phyloP scores from a whole-genome alignment of 2,329 filamentous ascomycete species.

The Mycosphaerella sp. region DNA sequence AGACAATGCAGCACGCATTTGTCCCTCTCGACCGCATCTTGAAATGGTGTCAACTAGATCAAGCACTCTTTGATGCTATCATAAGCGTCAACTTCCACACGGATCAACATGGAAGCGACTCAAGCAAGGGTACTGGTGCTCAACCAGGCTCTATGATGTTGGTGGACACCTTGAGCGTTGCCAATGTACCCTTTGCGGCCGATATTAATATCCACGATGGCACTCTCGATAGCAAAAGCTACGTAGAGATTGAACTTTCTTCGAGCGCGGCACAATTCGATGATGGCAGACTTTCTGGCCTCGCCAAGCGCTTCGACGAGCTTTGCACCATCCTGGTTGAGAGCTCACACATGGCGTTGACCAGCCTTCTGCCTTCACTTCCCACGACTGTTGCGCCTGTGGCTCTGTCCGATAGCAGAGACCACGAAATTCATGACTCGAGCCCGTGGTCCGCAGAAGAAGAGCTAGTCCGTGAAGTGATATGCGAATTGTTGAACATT shows the following conservation, averaged over 20 bases:
- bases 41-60: neutral
- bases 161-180: neutral
- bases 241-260: neutral
- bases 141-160: neutral
- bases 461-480: neutral
- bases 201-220: neutral
- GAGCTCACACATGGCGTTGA: neutral
- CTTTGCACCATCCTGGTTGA: neutral
- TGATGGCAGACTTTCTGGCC: neutral
- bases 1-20: neutral
- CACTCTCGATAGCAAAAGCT: neutral
- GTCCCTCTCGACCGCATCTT: neutral
- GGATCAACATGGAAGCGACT: neutral
- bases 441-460: neutral
- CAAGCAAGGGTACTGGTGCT: neutral
- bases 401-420: neutral
- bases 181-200: neutral
- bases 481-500: neutral
- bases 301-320: neutral
- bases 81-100: neutral
- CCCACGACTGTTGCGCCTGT: neutral
- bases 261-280: neutral
- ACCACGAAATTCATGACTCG: neutral
- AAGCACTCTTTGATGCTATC: neutral
- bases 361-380: neutral